A percentile compares a stretch with the other conserved stretches of the same genome.
phyloP scores from a whole-genome alignment of 2,329 filamentous ascomycete genomes.

The Exophiala sp. region DNA sequence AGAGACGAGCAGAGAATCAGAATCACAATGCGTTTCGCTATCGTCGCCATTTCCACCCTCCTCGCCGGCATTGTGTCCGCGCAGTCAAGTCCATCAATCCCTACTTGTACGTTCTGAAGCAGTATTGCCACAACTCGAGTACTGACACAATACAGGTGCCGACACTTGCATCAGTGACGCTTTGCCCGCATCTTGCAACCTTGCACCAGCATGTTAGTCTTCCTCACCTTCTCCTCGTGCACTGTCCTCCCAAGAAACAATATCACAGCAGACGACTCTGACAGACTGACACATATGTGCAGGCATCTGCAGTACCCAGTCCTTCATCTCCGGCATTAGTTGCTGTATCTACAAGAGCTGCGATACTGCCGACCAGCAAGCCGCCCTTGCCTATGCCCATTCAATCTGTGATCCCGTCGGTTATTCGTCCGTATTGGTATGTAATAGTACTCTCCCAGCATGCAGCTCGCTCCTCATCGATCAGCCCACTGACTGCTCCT shows the following conservation, averaged over 20 bases:
- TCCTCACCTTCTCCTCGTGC: neutral
- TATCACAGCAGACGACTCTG: neutral
- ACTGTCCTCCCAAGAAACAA: neutral
- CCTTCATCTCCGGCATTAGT: constrained; percentile 48
- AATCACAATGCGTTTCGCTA: constrained; percentile 9
- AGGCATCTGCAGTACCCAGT: constrained; percentile 44
- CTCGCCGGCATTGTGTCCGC: constrained; percentile 18
- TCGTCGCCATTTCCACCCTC: constrained; percentile 16
- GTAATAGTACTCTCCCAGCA: neutral
- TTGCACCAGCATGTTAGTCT: constrained; percentile 43
- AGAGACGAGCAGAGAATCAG: neutral
- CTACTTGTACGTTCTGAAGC: constrained; percentile 18
- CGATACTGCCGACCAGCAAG: constrained; percentile 39
- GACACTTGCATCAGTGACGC: constrained; percentile 40
- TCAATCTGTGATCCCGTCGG: constrained; percentile 39
- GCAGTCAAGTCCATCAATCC: constrained; percentile 7
- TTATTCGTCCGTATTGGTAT: constrained; percentile 33
- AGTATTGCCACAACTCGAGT: neutral
- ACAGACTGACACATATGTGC: neutral
- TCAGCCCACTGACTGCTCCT: constrained; percentile 26
- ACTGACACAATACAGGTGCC: constrained; percentile 13
- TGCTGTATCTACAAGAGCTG: constrained; percentile 51
- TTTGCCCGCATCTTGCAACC: constrained; percentile 37
- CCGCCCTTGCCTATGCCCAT: constrained; percentile 30
- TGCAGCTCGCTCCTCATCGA: neutral